Evolutionary conservation across 2,329 filamentous ascomycete genomes (phyloP).

Genomic region (Dissoconium aciculare): DNA sequence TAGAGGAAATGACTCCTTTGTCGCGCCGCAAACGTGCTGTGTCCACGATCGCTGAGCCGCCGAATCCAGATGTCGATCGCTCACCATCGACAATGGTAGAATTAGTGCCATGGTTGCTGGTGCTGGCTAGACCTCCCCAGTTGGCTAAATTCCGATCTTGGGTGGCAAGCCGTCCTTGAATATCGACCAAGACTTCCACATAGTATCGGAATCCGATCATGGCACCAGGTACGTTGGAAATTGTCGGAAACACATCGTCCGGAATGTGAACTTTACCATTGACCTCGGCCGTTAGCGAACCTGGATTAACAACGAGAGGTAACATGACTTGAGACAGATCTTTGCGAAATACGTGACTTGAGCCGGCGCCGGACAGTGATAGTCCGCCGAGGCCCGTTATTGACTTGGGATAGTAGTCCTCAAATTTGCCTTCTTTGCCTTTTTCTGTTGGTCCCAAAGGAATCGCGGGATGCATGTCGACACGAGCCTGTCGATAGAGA

Average conservation of each 20-base stretch:
- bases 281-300: slow-evolving; percentile 60
- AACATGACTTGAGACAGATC: slow-evolving; percentile 81
- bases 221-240: slow-evolving; percentile 71
- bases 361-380: slow-evolving; percentile 71
- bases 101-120: slow-evolving; percentile 7
- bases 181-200: slow-evolving; percentile 80
- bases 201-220: slow-evolving; percentile 96
- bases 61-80: slow-evolving; percentile 8
- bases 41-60: slow-evolving; percentile 55
- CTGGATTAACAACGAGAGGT: slow-evolving; percentile 75
- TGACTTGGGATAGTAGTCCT: slow-evolving; percentile 77
- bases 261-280: slow-evolving; percentile 75
- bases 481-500: slow-evolving; percentile 75
- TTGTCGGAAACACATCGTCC: slow-evolving; percentile 83
- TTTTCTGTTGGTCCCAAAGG: slow-evolving; percentile 48
- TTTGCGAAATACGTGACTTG: slow-evolving; percentile 87
- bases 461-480: slow-evolving; percentile 60
- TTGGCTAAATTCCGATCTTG: slow-evolving; percentile 41
- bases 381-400: slow-evolving; percentile 74
- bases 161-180: slow-evolving; percentile 72
- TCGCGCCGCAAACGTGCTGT: slow-evolving; percentile 75
- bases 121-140: slow-evolving; percentile 15
- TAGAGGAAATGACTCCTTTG: slow-evolving; percentile 77
- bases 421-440: slow-evolving; percentile 54
- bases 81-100: slow-evolving; percentile 5